phyloP scores from a whole-genome alignment of 164 flowering plant genomes.

The Vitis rotundifolia region DNA sequence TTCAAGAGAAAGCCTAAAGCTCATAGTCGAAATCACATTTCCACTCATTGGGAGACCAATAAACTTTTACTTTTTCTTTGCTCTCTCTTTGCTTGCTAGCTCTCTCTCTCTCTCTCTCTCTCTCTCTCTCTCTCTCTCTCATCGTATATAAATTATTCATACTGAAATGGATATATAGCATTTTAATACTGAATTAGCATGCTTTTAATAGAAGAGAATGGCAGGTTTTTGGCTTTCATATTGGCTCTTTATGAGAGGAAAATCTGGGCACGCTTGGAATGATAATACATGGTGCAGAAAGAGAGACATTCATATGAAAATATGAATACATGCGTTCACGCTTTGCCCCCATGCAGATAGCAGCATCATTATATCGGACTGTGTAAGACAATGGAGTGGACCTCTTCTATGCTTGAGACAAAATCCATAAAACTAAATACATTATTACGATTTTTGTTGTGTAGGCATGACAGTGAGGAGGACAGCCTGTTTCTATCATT shows the following conservation, averaged over 20 bases:
- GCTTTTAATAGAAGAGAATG: background rate
- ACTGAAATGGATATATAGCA: no score
- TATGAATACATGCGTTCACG: conserved; percentile 2
- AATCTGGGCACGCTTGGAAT: conserved; percentile 8
- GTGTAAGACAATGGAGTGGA: background rate
- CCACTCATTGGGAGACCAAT: conserved; percentile 19
- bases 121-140: background rate
- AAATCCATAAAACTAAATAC: background rate
- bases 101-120: background rate
- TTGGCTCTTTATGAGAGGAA: background rate
- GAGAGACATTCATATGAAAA: background rate
- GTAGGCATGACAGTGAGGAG: no score
- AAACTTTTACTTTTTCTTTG: conserved; percentile 18
- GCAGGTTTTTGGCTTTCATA: background rate
- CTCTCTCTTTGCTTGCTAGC: no score
- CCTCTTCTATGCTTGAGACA: background rate
- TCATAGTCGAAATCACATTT: background rate
- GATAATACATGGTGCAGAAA: background rate
- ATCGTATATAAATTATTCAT: background rate
- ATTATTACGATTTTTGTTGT: no score
- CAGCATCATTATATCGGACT: background rate
- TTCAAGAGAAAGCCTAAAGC: conserved; percentile 38
- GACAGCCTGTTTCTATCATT: no score
- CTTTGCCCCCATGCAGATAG: conserved; percentile 5
- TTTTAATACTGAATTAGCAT: background rate